Evolutionary conservation across 495 filamentous ascomycete species (phyloP), one percentile per base, ranked within the genome.

Genomic region (Penicillium canescens): DNA sequence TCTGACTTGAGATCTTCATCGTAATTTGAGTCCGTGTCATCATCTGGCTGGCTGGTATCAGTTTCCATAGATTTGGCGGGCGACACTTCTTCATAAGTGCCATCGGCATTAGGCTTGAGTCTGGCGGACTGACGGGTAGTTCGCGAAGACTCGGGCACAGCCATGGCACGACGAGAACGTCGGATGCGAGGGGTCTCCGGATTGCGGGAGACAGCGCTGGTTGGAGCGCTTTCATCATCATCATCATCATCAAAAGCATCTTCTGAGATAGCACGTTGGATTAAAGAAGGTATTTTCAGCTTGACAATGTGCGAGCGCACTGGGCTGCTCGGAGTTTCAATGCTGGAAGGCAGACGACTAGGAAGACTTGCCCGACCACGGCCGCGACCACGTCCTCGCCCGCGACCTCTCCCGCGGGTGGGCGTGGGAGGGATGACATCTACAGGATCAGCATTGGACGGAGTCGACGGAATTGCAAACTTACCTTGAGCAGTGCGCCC

Each of bases 71-170:
- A 21, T 18, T 73, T 71, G 13, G 54, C 52, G 6, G 56, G 56
- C 20, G 53, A 60, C 11, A 34, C 26, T 14, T 67, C 50, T 34
- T 74, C 67, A 23, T 55, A 50, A 9, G 44, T 21, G 8, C 52
- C 36, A 20, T 64, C 50, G 18, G 28, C 59, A 36, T 63, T 56
- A 3, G 63, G 50, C 51, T 61, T 72, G 16, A 72, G 55, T 47
- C 72, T 62, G 16, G 70, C 61, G 3, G 74, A 75, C 45, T 70
- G 66, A 21, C 74, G 66, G 8, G 71, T 74, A 20, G 67, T 69
- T 18, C 70, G 64, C 7, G 73, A 73, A 9, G 72, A 73, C 52
- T 74, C 72, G 16, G 71, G 70, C 6, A 68, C 65, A 39, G 54
- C 54, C 50, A 59, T 38, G 1, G 59, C 50, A 9, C 62, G 56